phyloP scores from a whole-genome alignment of 257 asterid species.

The Leptodermis oblonga region DNA sequence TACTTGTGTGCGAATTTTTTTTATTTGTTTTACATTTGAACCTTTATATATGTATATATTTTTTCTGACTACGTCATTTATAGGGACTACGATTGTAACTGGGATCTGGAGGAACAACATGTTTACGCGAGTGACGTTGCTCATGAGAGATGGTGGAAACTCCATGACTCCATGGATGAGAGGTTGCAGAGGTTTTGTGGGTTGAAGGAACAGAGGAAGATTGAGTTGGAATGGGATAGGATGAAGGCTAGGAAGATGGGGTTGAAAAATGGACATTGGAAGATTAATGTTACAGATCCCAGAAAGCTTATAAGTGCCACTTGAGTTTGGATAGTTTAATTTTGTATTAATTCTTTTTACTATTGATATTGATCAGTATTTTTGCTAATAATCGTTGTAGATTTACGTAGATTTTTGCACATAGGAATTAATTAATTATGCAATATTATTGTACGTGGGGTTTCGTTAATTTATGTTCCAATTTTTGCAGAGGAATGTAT shows the following conservation, averaged over 20 bases:
- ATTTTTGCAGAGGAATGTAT: not conserved
- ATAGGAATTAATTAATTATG: not conserved
- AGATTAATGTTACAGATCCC: slow-evolving; percentile 67
- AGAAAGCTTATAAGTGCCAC: slow-evolving; percentile 26
- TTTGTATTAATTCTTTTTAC: not conserved
- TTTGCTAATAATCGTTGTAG: not conserved
- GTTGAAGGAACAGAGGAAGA: slow-evolving; percentile 46
- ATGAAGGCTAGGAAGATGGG: slow-evolving; percentile 46
- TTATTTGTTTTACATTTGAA: no score
- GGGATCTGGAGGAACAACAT: slow-evolving; percentile 49
- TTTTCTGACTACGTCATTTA: no score
- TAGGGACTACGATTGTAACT: slow-evolving; percentile 90
- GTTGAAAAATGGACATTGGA: slow-evolving; percentile 54
- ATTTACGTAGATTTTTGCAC: not conserved
- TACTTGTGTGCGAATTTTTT: no score
- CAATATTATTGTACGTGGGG: not conserved
- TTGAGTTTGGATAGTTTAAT: slow-evolving; percentile 15
- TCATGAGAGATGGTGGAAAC: slow-evolving; percentile 67
- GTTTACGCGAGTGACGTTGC: slow-evolving; percentile 77
- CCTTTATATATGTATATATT: no score
- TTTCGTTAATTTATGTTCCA: slow-evolving; percentile 15
- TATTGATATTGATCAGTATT: not conserved
- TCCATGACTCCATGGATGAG: slow-evolving; percentile 68
- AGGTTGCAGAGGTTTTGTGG: slow-evolving; percentile 49
- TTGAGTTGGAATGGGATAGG: slow-evolving; percentile 60